Base-by-base conservation (phyloP, 1,139 yeast species). In the Insectozyma bohioensis region DNA sequence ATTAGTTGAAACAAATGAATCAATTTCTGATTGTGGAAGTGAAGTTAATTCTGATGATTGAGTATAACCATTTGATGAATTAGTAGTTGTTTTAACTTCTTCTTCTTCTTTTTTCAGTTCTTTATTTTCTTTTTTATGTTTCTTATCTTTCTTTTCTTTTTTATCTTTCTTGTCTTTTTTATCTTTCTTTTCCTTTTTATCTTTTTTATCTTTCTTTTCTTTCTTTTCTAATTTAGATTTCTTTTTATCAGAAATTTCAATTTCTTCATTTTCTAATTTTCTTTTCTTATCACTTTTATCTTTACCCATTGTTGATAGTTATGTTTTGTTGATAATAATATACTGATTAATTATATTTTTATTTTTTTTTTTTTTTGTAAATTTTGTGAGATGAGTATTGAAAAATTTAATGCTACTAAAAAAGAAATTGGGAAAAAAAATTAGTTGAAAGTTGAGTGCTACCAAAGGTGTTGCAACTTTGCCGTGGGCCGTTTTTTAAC, bases 1-100 rank as follows among this genome's bases (percentile, higher is more conserved):
- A 57, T 90, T 86, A 20, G 75, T 77, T 37, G 69, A 58, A 43
- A 81, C 67, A 55, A 85, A 92, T 9, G 63, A 60, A 31, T 78
- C 83, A 37, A 85, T 63, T 12, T 79, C 81, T 5, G 72, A 52
- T 48, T 75, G 78, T 3, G 83, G 67, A 24, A 67, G 56, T 3
- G 41, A 33, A 16, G 58, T 45, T 30, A 62, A 54, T 6, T 50
- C 43, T 10, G 48, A 42, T 1, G 67, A 53, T 44, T 64, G 67
- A n/a, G 48, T 47, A 41, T 64, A 63, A 9, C 51, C 25, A 5
- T 4, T 10, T 6, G 28, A 17, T 5, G 30, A 12, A 10, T 10
- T n/a, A 20, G n/a, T 30, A 35, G 3, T 29, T 14, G 21, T 36
- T 27, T 46, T 57, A 59, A 58, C 9, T 56, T 61, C 37, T 50